Evolutionary conservation across 139 green algal species (phyloP).

Genomic region (Picochlorum sp.): DNA sequence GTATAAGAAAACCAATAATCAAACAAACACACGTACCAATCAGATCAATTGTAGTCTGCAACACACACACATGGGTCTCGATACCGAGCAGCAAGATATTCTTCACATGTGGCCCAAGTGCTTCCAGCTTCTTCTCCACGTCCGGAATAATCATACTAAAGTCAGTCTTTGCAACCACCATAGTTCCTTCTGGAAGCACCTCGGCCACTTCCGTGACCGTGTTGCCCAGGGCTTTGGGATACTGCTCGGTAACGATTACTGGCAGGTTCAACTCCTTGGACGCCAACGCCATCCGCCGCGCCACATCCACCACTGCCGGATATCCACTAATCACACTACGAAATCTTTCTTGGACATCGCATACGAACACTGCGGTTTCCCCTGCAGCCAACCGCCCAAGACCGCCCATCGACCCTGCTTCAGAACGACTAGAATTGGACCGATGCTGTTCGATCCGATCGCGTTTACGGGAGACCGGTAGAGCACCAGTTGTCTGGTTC

Average conservation of each 20-base stretch:
- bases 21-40: too few relatives aligned
- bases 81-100: slow-evolving; percentile 73
- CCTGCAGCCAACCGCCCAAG: slow-evolving; percentile 30
- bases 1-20: slow-evolving; percentile 44
- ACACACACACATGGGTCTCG: slow-evolving; percentile 84
- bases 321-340: slow-evolving; percentile 44
- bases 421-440: not conserved
- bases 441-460: not conserved
- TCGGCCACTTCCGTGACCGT: slow-evolving; percentile 54
- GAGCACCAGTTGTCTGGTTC: too few relatives aligned
- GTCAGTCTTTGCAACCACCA: slow-evolving; percentile 30
- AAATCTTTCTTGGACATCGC: slow-evolving; percentile 72
- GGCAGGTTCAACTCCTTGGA: slow-evolving; percentile 48
- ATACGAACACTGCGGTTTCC: slow-evolving; percentile 51
- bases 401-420: too few relatives aligned
- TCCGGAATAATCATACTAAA: slow-evolving; percentile 36
- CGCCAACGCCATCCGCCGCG: slow-evolving; percentile 39
- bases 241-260: slow-evolving; percentile 74
- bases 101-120: slow-evolving; percentile 13
- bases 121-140: slow-evolving; percentile 14
- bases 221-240: slow-evolving; percentile 65
- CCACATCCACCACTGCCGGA: slow-evolving; percentile 45
- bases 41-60: slow-evolving; percentile 71
- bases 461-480: too few relatives aligned
- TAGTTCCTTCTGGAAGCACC: slow-evolving; percentile 22